Conservation (phyloP, 2,329 filamentous ascomycete genomes). For the Neopestalotiopsis sp. region DNA sequence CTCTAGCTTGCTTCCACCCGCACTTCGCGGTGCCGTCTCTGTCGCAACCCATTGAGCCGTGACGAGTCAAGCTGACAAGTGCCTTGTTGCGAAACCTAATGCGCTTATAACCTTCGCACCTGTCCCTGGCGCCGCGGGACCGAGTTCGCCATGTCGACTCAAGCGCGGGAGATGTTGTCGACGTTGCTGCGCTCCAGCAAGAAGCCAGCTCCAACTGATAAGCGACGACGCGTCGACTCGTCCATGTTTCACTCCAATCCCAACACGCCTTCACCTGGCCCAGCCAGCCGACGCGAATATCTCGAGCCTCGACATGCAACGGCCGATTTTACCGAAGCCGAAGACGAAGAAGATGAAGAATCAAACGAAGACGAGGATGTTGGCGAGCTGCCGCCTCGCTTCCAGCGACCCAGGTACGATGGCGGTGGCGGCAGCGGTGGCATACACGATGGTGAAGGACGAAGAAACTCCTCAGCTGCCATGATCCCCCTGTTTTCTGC, state of each 20-base stretch:
- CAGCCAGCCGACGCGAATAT: constrained; percentile 37
- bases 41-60: constrained; percentile 8
- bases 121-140: constrained; percentile 18
- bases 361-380: constrained; percentile 44
- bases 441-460: constrained; percentile 32
- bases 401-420: constrained; percentile 41
- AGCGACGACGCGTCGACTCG: constrained; percentile 29
- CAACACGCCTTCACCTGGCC: constrained; percentile 33
- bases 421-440: constrained; percentile 24
- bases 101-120: constrained; percentile 12
- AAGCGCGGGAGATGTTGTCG: constrained; percentile 37
- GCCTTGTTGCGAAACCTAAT: constrained; percentile 7
- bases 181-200: constrained; percentile 34
- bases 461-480: constrained; percentile 28
- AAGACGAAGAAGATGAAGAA: constrained; percentile 55
- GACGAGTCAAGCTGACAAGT: constrained; percentile 4
- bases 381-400: constrained; percentile 22
- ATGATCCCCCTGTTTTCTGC: constrained; percentile 80
- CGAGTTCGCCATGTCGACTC: constrained; percentile 30
- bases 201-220: constrained; percentile 6
- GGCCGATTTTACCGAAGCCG: constrained; percentile 69
- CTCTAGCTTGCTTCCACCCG: constrained; percentile 14
- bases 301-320: constrained; percentile 56
- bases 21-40: constrained; percentile 6
- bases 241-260: constrained; percentile 29